These are phyloP conservation scores for Boletus rubropictus DNA, from an alignment of 768 basidiomycete genomes.

Conservation along the genomic window DNA sequence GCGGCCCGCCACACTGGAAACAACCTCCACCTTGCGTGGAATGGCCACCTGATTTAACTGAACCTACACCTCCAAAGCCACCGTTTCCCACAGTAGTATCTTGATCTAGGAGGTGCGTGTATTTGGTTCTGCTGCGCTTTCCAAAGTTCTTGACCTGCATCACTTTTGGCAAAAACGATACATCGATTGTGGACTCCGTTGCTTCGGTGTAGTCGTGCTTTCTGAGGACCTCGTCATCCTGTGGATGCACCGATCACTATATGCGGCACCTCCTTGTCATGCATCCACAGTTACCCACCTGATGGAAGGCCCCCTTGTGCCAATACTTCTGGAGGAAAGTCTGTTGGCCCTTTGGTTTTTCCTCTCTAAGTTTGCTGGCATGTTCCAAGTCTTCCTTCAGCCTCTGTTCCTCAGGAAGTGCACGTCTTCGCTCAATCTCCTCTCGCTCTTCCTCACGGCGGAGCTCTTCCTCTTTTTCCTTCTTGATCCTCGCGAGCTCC, in stretches of 20 bases:
- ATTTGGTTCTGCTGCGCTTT: slow-evolving; percentile 88
- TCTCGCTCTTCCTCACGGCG: slow-evolving; percentile 78
- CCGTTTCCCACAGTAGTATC: slow-evolving; percentile 69
- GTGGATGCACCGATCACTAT: slow-evolving; percentile 19
- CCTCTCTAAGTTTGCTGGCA: slow-evolving; percentile 75
- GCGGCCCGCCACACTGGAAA: slow-evolving; percentile 91
- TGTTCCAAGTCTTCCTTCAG: slow-evolving; percentile 87
- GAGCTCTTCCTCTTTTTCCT: slow-evolving; percentile 86
- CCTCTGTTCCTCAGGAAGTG: slow-evolving; percentile 89
- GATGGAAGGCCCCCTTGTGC: slow-evolving; percentile 99
- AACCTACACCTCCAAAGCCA: slow-evolving; percentile 58
- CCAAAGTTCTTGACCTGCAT: slow-evolving; percentile 98
- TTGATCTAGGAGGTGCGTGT: slow-evolving; percentile 92
- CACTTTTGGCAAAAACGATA: slow-evolving; percentile 83
- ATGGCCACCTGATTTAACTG: slow-evolving; percentile 52
- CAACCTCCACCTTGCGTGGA: slow-evolving; percentile 64
- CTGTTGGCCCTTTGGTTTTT: slow-evolving; percentile 87
- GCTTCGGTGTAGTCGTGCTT: slow-evolving; percentile 85
- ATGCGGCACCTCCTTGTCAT: slow-evolving; percentile 2
- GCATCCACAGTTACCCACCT: slow-evolving; percentile 44
- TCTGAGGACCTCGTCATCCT: slow-evolving; percentile 86
- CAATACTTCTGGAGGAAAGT: slow-evolving; percentile 97
- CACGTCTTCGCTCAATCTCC: slow-evolving; percentile 86
- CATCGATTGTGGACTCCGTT: slow-evolving; percentile 82
- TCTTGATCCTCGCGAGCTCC: slow-evolving; percentile 88